Conservation (phyloP, 2,329 filamentous ascomycete genomes). For the Blastomyces gilchristii region DNA sequence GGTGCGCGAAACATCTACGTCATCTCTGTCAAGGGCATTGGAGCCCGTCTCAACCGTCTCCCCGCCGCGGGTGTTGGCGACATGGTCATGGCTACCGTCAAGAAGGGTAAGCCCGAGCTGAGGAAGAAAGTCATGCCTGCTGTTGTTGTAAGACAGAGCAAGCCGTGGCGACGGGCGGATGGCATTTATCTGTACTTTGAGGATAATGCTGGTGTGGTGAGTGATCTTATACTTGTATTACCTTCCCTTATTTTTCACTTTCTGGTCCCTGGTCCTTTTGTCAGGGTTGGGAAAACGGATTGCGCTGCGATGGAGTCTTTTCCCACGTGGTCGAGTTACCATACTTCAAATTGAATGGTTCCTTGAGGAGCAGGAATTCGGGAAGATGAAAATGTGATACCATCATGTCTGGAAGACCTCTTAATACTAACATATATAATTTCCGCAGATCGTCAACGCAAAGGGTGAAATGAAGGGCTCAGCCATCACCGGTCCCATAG, state of each 20-base stretch:
- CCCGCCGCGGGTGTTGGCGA: slow-evolving; percentile 96
- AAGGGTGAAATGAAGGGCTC: slow-evolving; percentile 99
- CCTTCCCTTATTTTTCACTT: neutral
- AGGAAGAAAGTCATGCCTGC: slow-evolving; percentile 99
- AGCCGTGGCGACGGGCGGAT: slow-evolving; percentile 98
- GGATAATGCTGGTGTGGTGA: slow-evolving; percentile 98
- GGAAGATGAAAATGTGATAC: neutral
- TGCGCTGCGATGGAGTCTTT: neutral
- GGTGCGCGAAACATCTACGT: slow-evolving; percentile 99
- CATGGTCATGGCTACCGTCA: slow-evolving; percentile 99
- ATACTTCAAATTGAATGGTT: neutral
- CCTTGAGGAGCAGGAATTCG: neutral
- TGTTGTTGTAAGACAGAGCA: slow-evolving; percentile 96
- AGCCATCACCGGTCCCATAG: slow-evolving; percentile 96
- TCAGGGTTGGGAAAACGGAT: neutral
- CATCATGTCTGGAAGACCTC: neutral
- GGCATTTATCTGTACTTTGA: slow-evolving; percentile 99
- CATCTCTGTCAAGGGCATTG: slow-evolving; percentile 98
- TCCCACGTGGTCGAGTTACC: neutral
- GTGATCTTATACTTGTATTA: slow-evolving; percentile 33
- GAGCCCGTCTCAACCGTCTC: slow-evolving; percentile 93
- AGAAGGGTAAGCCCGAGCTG: slow-evolving; percentile 99
- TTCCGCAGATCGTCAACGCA: slow-evolving; percentile 85
- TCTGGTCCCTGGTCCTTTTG: slow-evolving; percentile 4
- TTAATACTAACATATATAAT: slow-evolving; percentile 6